Evolutionary conservation across 352 stramenopile species (phyloP), one percentile per base, ranked within the genome.

Genomic region (Globisporangium recalcitrans): DNA sequence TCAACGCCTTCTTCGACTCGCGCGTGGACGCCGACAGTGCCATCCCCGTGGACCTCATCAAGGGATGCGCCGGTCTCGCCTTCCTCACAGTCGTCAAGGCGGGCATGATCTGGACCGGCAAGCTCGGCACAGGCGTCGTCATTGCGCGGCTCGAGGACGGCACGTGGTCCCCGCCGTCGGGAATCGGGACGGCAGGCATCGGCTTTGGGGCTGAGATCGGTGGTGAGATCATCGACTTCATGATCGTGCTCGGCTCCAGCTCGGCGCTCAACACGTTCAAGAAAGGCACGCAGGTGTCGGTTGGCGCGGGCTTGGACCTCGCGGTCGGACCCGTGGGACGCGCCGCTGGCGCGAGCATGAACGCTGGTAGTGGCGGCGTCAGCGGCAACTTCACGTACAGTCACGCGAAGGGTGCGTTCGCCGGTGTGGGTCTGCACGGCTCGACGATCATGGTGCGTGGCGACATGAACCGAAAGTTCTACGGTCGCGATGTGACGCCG

Each of bases 21-120:
- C 83, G 74, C 2, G 48, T 93, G 1, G 72, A 82, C 49, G 82
- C 82, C 38, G 86, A 95, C 74, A 81, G 73, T 52, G 56, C 87
- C 24, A 90, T 95, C 58, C 87, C 87, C 9, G 82, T 78, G 53
- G 85, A 94, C 65, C 71, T 95, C 58, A 86, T 95, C 57, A 77
- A 85, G 58, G 88, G 90, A 55, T 86, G 78, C 36, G 62, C 69
- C 5, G 87, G 87, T 3, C 73, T 96, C 32, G 87, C 81, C 16
- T 93, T 96, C 71, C 75, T 96, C 63, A 96, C 87, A 13, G 83
- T 96, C 65, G 63, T 93, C 46, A 96, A 96, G 62, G 87, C 82
- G 47, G 87, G 87, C 4, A 61, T 96, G 56, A 86, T 96, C 63
- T 93, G 80, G 80, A 93, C 82, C 0, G 87, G 85, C 36, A 93